Base-by-base conservation (phyloP, 768 basidiomycete genomes). In the Pleurotus cornucopiae region DNA sequence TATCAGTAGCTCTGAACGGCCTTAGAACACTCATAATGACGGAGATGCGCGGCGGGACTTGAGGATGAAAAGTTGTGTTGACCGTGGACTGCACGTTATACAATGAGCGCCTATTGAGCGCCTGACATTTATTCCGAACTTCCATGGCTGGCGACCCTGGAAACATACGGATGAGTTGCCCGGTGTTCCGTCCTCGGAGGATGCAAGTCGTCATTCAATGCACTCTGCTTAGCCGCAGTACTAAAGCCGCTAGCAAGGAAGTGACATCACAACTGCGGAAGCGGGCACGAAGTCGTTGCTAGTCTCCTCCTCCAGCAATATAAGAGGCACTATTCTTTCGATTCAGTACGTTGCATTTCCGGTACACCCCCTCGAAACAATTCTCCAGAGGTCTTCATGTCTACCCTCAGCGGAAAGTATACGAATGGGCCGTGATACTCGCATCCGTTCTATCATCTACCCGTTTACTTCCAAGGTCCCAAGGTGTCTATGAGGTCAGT, bases 1-100 rank as follows among this genome's bases (percentile, higher is more conserved):
- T 80, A 70, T 98, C 94, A 0, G 85, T 83, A 9, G 93, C 91
- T 67, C 82, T 80, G 77, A 97, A 95, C 13, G 94, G 87, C 47
- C 94, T 80, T 1, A 90, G 74, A 56, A 94, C 71, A 68, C 91
- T 94, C 94, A 97, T 97, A n/a, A 59, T 75, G 38, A 44, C 30
- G 30, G 30, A 34, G 30, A 34, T 34, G 30, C 30, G 30, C 30
- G 30, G 30, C 9, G 7, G 30, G 30, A 34, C 9, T 34, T 34
- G 30, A 34, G 30, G 30, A 40, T 40, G 18, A 25, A 53, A 39
- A 41, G 37, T 34, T 34, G 30, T 11, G 30, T 34, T 34, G 30
- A 34, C 30, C 30, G 30, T 34, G 30, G 30, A 34, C 30, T 34
- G 30, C 30, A 34, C 30, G 18, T 18, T 18, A 11, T 34, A 34